These are phyloP conservation scores for Diplotaxis tenuifolia DNA, from an alignment of 345 rosid species.

Conservation along the genomic window DNA sequence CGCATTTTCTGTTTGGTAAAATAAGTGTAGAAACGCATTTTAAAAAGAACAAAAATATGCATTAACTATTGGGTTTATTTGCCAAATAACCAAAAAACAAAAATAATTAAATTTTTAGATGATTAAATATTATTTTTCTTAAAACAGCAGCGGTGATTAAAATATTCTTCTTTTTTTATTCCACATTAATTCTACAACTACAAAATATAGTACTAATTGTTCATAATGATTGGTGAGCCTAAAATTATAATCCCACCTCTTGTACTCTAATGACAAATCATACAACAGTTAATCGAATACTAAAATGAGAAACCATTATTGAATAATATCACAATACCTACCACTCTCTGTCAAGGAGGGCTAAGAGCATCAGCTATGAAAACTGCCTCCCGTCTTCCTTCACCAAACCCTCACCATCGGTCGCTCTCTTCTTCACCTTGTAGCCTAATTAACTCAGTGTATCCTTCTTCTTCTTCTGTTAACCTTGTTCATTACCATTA, in stretches of 20 bases:
- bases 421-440: constrained; percentile 42
- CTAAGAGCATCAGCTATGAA: constrained; percentile 43
- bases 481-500: constrained; percentile 33
- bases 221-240: constrained; percentile 5
- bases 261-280: constrained; percentile 1
- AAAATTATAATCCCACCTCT: constrained; percentile 1
- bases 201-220: background rate
- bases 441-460: constrained; percentile 37
- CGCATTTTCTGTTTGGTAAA: too few species aligned
- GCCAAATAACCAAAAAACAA: too few species aligned
- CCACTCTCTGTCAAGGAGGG: constrained; percentile 33
- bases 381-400: constrained; percentile 57
- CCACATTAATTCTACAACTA: background rate
- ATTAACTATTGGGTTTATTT: too few species aligned
- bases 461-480: constrained; percentile 37
- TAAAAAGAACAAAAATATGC: background rate
- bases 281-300: background rate
- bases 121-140: too few species aligned
- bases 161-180: background rate
- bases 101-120: too few species aligned
- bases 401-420: constrained; percentile 32
- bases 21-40: background rate
- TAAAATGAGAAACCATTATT: background rate
- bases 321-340: background rate
- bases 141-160: background rate